Base-by-base conservation (phyloP, 176 grass and related monocot species). In the Themeda triandra region DNA sequence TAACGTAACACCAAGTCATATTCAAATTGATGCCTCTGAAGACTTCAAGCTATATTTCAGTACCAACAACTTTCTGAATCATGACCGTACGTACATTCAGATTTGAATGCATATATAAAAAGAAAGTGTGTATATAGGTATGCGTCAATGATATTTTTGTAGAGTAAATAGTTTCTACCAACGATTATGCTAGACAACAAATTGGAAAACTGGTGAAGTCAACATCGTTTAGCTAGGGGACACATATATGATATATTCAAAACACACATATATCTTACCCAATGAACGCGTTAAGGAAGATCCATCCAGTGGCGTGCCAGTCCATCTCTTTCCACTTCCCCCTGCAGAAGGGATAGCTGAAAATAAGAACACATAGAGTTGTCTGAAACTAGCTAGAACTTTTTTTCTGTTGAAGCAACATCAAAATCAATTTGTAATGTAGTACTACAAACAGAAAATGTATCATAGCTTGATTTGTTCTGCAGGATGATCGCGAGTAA, bases 221-320 rank as follows among this genome's bases (percentile, higher is more conserved):
- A 56, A 56, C 53, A 56, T 56, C 14, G 53, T 23, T 56, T 56
- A 2, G 18, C 6, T 21, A 21, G 15, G 15, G 18, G 49, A 19
- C 48, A 8, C 4, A 18, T 18, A 49, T 49, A 6, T n/a, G n/a
- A n/a, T n/a, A n/a, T n/a, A n/a, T n/a, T n/a, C n/a, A n/a, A n/a
- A n/a, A n/a, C n/a, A n/a, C n/a, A n/a, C 25, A 46, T 23, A 13
- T 78, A 45, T 78, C 78, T 27, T 27, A 92, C 87, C 92, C 89
- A 5, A 91, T 78, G n/a, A 90, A 78, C 3, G 84, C 92, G 66
- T 92, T 92, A 25, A 94, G n/a, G 60, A 87, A 90, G 56, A 89
- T 94, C 89, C 87, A 94, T 19, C 81, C 41, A 0, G 63, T 28
- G 13, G 92, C 84, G 6, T 44, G 29, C 89, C 84, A 63, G 18